Evolutionary conservation across 2,329 filamentous ascomycete genomes (phyloP).

Genomic region (Pseudogymnoascus sp.): DNA sequence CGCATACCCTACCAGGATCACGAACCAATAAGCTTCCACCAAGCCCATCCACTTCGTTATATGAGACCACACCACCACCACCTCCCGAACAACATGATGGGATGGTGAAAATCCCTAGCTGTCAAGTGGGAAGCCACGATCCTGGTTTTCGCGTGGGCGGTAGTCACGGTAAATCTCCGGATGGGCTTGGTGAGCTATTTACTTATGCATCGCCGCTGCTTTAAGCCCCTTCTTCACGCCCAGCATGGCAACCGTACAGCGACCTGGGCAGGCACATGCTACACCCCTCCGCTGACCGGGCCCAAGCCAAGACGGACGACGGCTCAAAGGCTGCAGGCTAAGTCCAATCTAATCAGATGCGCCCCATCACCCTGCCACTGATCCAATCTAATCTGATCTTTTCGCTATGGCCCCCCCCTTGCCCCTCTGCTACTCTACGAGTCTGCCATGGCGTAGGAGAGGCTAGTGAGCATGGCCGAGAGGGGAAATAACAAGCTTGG

Average conservation of each 20-base stretch:
- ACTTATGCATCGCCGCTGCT: background rate
- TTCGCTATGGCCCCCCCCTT: background rate
- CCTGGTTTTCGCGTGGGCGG: background rate
- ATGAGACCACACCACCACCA: background rate
- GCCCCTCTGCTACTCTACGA: background rate
- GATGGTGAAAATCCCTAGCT: background rate
- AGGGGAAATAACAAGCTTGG: background rate
- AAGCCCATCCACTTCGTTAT: background rate
- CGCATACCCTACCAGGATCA: background rate
- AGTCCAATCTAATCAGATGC: slow-evolving; percentile 5
- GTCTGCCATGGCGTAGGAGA: background rate
- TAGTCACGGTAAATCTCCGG: background rate
- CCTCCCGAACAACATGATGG: too few relatives aligned
- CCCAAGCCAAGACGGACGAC: background rate
- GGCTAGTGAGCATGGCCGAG: background rate
- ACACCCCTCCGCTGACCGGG: background rate
- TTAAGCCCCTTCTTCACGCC: background rate
- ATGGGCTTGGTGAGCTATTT: background rate
- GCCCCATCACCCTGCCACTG: background rate
- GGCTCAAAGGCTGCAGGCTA: background rate
- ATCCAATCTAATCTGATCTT: slow-evolving; percentile 7
- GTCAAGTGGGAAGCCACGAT: background rate
- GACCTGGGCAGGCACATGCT: background rate
- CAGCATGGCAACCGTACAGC: too few relatives aligned
- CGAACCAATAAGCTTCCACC: background rate